Conservation (phyloP, 176 grass and related monocot species). For the Aegilops tauschii region DNA sequence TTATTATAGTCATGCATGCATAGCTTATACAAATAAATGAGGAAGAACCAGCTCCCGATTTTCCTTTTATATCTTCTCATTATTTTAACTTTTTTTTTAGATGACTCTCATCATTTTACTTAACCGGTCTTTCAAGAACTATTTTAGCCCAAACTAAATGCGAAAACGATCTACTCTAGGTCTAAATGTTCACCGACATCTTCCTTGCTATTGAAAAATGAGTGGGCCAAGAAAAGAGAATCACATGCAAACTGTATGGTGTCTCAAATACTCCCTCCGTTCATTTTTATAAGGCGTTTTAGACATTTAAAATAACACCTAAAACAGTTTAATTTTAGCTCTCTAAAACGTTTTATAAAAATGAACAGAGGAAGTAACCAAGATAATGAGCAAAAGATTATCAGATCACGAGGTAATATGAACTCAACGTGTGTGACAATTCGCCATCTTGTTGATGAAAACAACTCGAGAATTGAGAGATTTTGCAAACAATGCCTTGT, state of each 20-base stretch:
- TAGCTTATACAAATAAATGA: background rate
- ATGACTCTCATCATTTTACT: too few species aligned
- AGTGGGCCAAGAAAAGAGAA: background rate
- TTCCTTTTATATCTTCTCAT: background rate
- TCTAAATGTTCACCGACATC: conserved; percentile 10
- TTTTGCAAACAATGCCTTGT: background rate
- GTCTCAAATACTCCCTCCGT: too few species aligned
- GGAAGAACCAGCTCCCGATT: background rate
- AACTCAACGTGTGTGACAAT: too few species aligned
- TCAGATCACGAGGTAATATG: background rate
- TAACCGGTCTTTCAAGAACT: background rate
- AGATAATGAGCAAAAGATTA: background rate
- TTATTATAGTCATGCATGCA: background rate
- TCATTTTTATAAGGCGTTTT: too few species aligned
- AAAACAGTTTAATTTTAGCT: too few species aligned
- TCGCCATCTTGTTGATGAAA: background rate
- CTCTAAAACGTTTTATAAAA: too few species aligned
- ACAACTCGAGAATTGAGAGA: background rate
- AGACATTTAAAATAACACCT: too few species aligned
- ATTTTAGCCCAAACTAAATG: background rate
- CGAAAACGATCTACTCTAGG: background rate
- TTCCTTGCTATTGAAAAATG: background rate
- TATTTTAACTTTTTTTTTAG: too few species aligned
- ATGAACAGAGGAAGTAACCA: too few species aligned
- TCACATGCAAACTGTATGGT: background rate